These are phyloP conservation scores for Phlebiopsis gigantea DNA, from an alignment of 768 basidiomycete genomes.

Conservation along the genomic window DNA sequence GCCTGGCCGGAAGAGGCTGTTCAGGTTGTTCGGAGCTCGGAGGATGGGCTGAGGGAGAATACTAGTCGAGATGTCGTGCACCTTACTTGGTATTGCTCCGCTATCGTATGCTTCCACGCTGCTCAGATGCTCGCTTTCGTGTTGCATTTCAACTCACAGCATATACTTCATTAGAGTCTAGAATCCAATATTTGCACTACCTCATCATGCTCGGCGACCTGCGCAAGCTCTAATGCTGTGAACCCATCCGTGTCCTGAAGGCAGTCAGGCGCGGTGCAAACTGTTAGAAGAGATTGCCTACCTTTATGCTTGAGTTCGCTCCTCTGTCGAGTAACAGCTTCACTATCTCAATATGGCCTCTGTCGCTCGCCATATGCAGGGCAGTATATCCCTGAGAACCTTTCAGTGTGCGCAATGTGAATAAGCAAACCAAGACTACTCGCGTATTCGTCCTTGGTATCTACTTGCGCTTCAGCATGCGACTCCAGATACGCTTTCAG, in stretches of 20 bases:
- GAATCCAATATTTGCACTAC: constrained; percentile 37
- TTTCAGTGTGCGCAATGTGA: neutral
- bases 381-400: constrained; percentile 75
- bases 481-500: constrained; percentile 40
- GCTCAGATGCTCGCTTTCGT: neutral
- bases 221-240: constrained; percentile 56
- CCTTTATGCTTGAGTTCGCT: constrained; percentile 62
- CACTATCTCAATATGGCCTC: constrained; percentile 60
- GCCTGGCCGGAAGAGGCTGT: too few species aligned
- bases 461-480: constrained; percentile 41
- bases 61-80: too few species aligned
- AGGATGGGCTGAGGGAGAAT: neutral
- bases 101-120: neutral
- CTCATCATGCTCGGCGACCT: constrained; percentile 48
- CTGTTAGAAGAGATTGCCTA: constrained; percentile 22
- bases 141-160: neutral
- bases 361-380: constrained; percentile 81
- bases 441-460: constrained; percentile 72
- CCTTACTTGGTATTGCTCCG: neutral
- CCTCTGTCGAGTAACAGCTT: constrained; percentile 55
- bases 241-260: constrained; percentile 63
- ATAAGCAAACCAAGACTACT: constrained; percentile 21
- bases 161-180: neutral
- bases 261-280: constrained; percentile 5
- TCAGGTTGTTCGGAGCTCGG: neutral